Conservation (phyloP, 306 rosid genomes). For the Arachis stenosperma region DNA sequence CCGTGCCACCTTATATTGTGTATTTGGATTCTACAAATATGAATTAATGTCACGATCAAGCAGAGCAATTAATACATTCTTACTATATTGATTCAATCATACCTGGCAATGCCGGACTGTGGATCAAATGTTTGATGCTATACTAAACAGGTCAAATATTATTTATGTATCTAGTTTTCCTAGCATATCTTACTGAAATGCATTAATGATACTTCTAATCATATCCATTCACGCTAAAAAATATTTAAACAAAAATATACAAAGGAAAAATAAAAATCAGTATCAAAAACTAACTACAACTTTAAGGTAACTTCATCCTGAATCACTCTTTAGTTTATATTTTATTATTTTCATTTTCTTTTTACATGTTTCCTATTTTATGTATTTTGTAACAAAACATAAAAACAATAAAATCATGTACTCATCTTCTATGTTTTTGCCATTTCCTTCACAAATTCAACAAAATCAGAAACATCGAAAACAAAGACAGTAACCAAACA, state of each 20-base stretch:
- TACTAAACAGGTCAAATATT: constrained; percentile 13
- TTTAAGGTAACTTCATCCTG: not conserved
- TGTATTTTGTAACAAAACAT: no score
- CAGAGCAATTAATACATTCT: constrained; percentile 5
- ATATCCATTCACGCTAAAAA: not conserved
- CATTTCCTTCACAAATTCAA: constrained; percentile 4
- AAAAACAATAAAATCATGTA: no score
- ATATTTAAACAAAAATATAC: no score
- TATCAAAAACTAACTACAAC: constrained; percentile 4
- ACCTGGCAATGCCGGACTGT: constrained; percentile 5
- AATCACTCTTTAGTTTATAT: no score
- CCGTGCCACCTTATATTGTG: not conserved
- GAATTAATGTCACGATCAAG: not conserved
- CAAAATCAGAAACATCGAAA: not conserved
- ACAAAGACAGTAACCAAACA: not conserved
- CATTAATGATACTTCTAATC: not conserved
- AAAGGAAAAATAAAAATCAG: constrained; percentile 28
- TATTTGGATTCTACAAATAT: constrained; percentile 13
- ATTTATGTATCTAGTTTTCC: constrained; percentile 14
- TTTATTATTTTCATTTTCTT: no score
- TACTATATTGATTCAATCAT: not conserved
- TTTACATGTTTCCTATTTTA: no score
- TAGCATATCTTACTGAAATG: not conserved
- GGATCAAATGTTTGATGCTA: not conserved
- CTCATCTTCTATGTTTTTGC: no score